Conservation (phyloP, 345 rosid genomes). For the Populus euphratica region DNA sequence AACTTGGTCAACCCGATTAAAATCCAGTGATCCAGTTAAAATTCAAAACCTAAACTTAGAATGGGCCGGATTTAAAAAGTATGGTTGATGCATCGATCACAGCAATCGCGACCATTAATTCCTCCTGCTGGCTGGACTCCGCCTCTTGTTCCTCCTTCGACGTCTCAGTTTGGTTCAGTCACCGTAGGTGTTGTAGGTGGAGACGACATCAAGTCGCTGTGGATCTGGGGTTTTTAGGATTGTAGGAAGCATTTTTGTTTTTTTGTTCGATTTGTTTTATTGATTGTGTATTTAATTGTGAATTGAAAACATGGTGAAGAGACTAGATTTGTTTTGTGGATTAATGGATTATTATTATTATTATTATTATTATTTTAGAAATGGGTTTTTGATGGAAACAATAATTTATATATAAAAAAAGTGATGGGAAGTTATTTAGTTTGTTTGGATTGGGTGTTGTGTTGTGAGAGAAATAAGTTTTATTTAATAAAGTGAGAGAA, state of each 20-base stretch:
- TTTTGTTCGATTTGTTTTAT: too few relatives aligned
- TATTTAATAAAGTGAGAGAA: too few relatives aligned
- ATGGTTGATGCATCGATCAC: conserved; percentile 43
- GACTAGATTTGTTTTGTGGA: not conserved
- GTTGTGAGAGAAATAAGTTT: too few relatives aligned
- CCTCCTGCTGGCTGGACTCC: conserved; percentile 74
- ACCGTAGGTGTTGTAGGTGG: conserved; percentile 4
- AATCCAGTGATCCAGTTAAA: too few relatives aligned
- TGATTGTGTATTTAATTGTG: not conserved
- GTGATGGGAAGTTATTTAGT: too few relatives aligned
- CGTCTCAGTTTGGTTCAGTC: conserved; percentile 37
- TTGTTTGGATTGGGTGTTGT: too few relatives aligned
- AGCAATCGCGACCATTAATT: conserved; percentile 51
- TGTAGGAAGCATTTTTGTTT: not conserved
- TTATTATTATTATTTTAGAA: too few relatives aligned
- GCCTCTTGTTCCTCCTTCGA: conserved; percentile 54
- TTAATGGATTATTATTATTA: too few relatives aligned
- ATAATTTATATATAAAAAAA: too few relatives aligned
- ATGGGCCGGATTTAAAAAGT: too few relatives aligned
- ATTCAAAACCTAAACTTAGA: too few relatives aligned
- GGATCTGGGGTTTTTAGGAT: conserved; percentile 70
- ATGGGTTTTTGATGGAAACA: not conserved
- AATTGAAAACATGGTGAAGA: not conserved
- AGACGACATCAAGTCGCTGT: conserved; percentile 61
- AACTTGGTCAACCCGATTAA: too few relatives aligned